Percentiles rank a stretch among this genome's conserved stretches.
phyloP scores from a whole-genome alignment of 495 filamentous ascomycete genomes.

The Penicillium maclennaniae region DNA sequence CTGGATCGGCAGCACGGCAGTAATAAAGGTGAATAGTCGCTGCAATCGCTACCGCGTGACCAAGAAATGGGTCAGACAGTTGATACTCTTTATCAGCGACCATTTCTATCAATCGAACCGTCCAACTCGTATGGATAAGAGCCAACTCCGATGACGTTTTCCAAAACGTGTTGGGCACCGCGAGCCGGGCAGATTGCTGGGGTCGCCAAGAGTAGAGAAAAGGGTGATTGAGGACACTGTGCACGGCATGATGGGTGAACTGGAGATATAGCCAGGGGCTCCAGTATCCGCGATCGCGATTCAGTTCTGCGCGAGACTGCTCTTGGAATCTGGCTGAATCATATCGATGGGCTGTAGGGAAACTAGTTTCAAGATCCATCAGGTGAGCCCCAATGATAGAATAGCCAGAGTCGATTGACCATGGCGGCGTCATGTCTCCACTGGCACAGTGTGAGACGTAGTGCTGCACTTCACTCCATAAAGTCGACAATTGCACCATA shows the following conservation, averaged over 20 bases:
- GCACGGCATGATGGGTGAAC: constrained; percentile 42
- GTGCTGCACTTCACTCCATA: constrained; percentile 39
- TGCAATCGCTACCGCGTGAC: constrained; percentile 36
- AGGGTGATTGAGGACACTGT: constrained; percentile 41
- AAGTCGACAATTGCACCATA: constrained; percentile 33
- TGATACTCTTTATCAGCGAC: constrained; percentile 37
- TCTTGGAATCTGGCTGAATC: constrained; percentile 41
- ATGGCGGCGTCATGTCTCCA: constrained; percentile 36
- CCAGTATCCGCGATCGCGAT: constrained; percentile 37
- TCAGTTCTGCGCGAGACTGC: constrained; percentile 32
- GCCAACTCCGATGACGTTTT: constrained; percentile 40
- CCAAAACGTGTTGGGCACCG: constrained; percentile 45
- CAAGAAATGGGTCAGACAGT: constrained; percentile 40
- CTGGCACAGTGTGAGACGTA: constrained; percentile 38
- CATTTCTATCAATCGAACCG: constrained; percentile 43
- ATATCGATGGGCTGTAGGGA: constrained; percentile 38
- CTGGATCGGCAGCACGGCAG: constrained; percentile 37
- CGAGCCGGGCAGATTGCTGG: constrained; percentile 39
- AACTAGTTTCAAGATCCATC: constrained; percentile 40
- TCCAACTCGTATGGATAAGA: constrained; percentile 42
- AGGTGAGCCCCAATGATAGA: constrained; percentile 39
- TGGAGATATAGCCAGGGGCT: constrained; percentile 43
- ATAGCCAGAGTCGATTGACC: constrained; percentile 41
- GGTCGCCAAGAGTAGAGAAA: constrained; percentile 45
- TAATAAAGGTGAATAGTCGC: constrained; percentile 43